Conservation (phyloP, 129 eudicot species). For the Chrysanthemum seticuspe region DNA sequence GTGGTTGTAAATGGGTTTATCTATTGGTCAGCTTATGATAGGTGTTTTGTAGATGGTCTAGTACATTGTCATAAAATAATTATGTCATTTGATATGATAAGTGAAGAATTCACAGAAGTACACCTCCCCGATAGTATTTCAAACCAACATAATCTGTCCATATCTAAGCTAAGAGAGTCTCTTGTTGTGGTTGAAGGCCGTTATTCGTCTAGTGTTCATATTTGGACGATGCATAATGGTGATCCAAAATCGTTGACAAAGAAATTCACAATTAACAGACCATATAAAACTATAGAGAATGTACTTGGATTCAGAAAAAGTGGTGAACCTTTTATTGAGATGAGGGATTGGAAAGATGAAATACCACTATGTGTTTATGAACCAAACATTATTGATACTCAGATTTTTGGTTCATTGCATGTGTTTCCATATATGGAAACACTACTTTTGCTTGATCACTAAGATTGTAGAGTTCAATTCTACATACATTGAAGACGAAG, state of each 20-base stretch:
- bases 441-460: conserved; percentile 9
- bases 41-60: not conserved
- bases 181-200: not conserved
- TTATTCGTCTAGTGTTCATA: too few relatives aligned
- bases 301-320: not conserved
- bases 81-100: conserved; percentile 15
- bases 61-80: not conserved
- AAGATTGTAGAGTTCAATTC: not conserved
- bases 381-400: not conserved
- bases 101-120: not conserved
- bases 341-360: not conserved
- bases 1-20: not conserved
- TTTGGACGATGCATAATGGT: conserved; percentile 8
- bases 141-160: not conserved
- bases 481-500: too few relatives aligned
- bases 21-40: not conserved
- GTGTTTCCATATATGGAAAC: not conserved
- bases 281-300: not conserved
- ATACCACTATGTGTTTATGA: not conserved
- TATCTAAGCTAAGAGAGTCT: conserved; percentile 3
- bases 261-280: not conserved
- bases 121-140: not conserved
- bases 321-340: conserved; percentile 3
- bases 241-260: not conserved
- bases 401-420: not conserved